Base-by-base conservation (phyloP, 2,329 filamentous ascomycete species). In the Domatiomyces globalis region DNA sequence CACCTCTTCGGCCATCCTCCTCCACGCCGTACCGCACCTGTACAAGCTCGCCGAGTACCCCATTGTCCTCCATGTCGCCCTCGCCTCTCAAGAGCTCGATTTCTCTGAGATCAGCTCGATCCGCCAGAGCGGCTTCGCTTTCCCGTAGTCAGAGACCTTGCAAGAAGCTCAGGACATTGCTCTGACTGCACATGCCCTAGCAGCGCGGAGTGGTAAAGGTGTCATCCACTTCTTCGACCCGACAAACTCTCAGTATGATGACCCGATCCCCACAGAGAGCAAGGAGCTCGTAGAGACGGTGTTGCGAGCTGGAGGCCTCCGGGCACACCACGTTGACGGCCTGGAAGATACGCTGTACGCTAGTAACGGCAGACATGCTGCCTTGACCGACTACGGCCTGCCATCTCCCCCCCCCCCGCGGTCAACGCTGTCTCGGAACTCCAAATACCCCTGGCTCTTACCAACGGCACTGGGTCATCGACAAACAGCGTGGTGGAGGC, bases 161-260 rank as follows among this genome's bases (percentile, higher is more conserved):
- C 89, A 95, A 71, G 89, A 98, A 73, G 84, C 87, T 6, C 90
- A 96, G 71, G 92, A 98, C 69, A 85, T 98, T 70, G 89, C 89
- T 46, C 68, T 96, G 65, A 94, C 89, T 5, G 89, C 92, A 43
- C 92, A 98, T 72, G 90, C 90, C 19, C 73, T 98, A 60, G 92
- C 92, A 44, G 75, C 89, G 60, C 87, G 85, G 68, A 94, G 88
- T 33, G 90, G 92, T 58, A 95, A 94, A 74, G 92, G 88, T 71
- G 92, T 98, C n/a, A 81, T 98, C 58, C 92, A 98, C 72, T 98
- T 98, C 77, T 98, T 95, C 68, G 85, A 90, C 64, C 78, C 87
- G 19, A 78, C 77, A 50, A 84, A 85, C 53, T 84, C 83, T 25
- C 73, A 77, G 42, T 73, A 80, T 53, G 84, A 89, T 63, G 77